Evolutionary conservation across 805 yeast genomes (phyloP), one percentile per base, ranked within the genome.

Genomic region (Crinitomyces ghanaensis): DNA sequence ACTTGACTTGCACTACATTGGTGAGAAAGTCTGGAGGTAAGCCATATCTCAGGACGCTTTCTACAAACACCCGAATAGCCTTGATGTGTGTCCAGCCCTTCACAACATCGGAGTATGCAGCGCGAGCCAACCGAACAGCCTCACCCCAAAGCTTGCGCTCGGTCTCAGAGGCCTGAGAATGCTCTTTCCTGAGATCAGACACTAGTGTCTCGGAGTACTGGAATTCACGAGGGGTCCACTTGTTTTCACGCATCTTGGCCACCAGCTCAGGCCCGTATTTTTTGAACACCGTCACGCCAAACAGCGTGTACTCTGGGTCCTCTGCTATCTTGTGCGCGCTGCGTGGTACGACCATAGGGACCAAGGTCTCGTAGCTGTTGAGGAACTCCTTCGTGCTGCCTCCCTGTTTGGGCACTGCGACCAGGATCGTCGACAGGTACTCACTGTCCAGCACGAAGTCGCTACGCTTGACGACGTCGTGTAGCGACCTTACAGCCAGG

Each of bases 191-290:
- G 67, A 81, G 63, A 49, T 72, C 69, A 46, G 74, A 77, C 40
- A 83, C 69, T 27, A 68, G 57, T 40, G 78, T 84, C 49, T 82
- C 93, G 4, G 88, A 77, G 58, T 83, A 86, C 39, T 74, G 72
- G 52, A 85, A 84, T 47, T 91, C 98, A 52, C 99, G 74, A 27
- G 95, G 95, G 42, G 80, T 73, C 77, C 83, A 91, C 60, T 82
- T 83, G 46, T 66, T 68, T 49, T 91, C 98, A 54, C 97, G 73
- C 26, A 82, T 70, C 32, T 74, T 73, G 37, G 66, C 62, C 31
- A 71, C 62, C 49, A 83, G 88, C 38, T 78, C 82, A 18, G 72
- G 67, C 24, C 72, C 74, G 47, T 63, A 77, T 59, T 85, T 91
- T 49, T 79, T 81, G 70, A 91, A 91, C 40, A 91, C 56, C 2